Evolutionary conservation across 306 rosid genomes (phyloP).

Genomic region (Vachellia collinsii): DNA sequence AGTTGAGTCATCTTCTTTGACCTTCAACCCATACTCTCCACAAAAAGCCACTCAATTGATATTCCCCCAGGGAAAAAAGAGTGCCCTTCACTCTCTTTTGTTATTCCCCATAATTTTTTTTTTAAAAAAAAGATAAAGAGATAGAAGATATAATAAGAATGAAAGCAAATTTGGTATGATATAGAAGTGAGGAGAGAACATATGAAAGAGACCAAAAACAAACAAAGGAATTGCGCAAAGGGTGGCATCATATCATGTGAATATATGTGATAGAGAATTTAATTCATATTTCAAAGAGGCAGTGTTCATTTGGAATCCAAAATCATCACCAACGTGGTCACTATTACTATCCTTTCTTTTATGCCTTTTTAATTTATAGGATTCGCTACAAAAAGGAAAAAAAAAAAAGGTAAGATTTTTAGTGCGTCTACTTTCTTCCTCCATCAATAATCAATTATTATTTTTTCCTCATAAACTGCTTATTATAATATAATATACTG

Average conservation of each 20-base stretch:
- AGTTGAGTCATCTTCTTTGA: conserved; percentile 29
- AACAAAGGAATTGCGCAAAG: conserved; percentile 21
- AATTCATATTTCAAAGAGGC: conserved; percentile 37
- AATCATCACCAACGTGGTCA: conserved; percentile 13
- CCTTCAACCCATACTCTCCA: conserved; percentile 17
- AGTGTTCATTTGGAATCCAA: conserved; percentile 46
- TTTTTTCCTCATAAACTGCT: neutral
- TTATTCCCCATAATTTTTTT: neutral
- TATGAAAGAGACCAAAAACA: neutral
- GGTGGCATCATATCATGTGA: no score
- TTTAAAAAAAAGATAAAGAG: neutral
- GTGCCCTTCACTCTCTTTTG: conserved; percentile 29
- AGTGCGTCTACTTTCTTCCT: neutral
- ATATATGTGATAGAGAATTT: conserved; percentile 41
- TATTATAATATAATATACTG: neutral
- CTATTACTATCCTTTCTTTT: conserved; percentile 16
- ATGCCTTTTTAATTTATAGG: no score
- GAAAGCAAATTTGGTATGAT: neutral
- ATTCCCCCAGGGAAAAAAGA: conserved; percentile 23
- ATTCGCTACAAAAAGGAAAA: no score
- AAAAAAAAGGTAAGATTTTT: neutral
- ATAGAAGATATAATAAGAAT: no score
- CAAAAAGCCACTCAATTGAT: conserved; percentile 41
- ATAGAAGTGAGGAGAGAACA: neutral
- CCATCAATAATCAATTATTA: neutral